Base-by-base conservation (phyloP, 192 early-diverging fungal species). In the Coemansia sp. region DNA sequence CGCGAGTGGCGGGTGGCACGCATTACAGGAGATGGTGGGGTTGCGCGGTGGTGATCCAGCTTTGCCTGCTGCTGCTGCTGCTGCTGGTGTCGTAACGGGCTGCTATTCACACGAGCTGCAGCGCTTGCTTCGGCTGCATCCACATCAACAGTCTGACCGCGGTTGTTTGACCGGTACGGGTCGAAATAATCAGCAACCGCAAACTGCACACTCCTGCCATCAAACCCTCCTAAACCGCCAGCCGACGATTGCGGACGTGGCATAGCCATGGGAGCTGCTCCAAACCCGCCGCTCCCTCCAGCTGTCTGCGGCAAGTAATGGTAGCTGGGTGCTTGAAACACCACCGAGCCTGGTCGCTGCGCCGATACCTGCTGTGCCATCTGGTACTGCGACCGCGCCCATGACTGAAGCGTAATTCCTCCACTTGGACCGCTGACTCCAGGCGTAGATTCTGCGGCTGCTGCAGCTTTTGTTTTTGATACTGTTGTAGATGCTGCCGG, bases 161-260 rank as follows among this genome's bases (percentile, higher is more conserved):
- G 79, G 2, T 63, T 21, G 12, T 63, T 48, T 40, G 62, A 41
- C 41, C 57, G 66, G 68, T 82, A 82, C 51, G 79, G 79, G 74
- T 82, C 79, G 62, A 76, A 70, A 58, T 76, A 82, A 61, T 82
- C 79, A 8, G 79, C 78, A 5, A 73, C 65, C n/a, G 74, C 73
- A 16, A 52, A 63, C 40, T 72, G 61, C 37, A 66, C 65, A 0
- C 67, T 48, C 41, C 56, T 60, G 55, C 16, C 49, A 12, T 60
- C 47, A 15, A 16, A 7, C 7, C 8, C 4, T 10, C 21, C 54
- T 8, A 10, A 57, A 59, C 48, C 49, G 10, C 56, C 41, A 1
- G 47, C 6, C n/a, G 76, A 61, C 18, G 63, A 60, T 63, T 72
- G 78, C 2, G 63, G 71, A 21, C 71, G 68, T 21, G 59, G 41